Base-by-base conservation (phyloP, 305 asterid genomes). In the Fraxinus latifolia region DNA sequence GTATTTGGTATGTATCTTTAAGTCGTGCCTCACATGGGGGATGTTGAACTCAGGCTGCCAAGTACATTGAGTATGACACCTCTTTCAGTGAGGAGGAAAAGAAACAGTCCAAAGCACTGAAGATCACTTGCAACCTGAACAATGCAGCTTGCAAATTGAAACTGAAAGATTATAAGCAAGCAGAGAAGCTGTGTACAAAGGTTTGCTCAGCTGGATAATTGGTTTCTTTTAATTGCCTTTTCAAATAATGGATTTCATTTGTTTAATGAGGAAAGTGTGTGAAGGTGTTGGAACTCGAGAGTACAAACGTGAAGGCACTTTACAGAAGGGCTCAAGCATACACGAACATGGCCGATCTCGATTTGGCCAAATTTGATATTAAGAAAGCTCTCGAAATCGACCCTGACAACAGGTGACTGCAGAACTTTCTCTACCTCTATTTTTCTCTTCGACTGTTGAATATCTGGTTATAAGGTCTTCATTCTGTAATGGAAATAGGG, bases 261-360 rank as follows among this genome's bases (percentile, higher is more conserved):
- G 21, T 65, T 15, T 81, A 50, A 83, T 0, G 5, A 76, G 55
- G 27, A 33, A 1, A 17, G 32, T 62, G 6, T 23, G 42, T 87
- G 86, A 75, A 93, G 97, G 96, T 91, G 44, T 83, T 89, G 71
- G 92, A 89, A 76, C 83, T 85, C 0, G 92, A 87, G 79, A 77
- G 85, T 23, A 84, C 83, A 31, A 89, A 89, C 62, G 90, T 87
- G 19, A 89, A 89, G 83, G 87, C 92, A 50, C 90, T 89, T 37
- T 89, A 89, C 72, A 73, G 90, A 21, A 89, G 92, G 77, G 90
- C 89, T 36, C 92, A 86, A 75, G 90, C 92, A 15, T 79, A 84
- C 62, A 86, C 87, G 84, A 83, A 83, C 37, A 44, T 84, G 78
- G 80, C 88, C 2, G 92, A 87, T 82, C 67, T 89, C 60, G 92